Conservation (phyloP, 1,284 basidiomycete genomes). For the Schizophyllum amplum region DNA sequence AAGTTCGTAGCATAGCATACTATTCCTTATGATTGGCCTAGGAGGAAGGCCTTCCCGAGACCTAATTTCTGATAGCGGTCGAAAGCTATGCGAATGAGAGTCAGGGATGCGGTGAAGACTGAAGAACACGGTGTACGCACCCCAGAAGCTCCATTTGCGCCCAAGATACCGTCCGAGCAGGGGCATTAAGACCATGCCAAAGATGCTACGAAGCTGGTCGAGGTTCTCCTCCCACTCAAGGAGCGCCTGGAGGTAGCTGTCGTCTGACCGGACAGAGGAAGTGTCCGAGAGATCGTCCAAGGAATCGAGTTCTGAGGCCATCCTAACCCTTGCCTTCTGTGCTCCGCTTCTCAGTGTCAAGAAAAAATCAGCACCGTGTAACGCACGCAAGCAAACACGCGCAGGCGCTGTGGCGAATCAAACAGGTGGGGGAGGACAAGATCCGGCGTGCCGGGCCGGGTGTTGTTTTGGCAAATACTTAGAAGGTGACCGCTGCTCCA, state of each 20-base stretch:
- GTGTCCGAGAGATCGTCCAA: conserved; percentile 38
- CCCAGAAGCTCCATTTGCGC: conserved; percentile 78
- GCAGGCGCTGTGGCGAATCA: background rate
- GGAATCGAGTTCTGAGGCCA: conserved; percentile 17
- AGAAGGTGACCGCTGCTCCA: background rate
- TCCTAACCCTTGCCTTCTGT: background rate
- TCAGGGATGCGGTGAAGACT: conserved; percentile 8
- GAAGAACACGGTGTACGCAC: conserved; percentile 37
- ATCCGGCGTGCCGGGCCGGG: background rate
- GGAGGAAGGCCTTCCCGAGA: conserved; percentile 59
- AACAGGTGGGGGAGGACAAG: background rate
- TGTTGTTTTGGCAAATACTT: background rate
- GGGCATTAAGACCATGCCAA: conserved; percentile 76
- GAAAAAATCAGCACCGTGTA: background rate
- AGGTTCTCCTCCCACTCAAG: conserved; percentile 91
- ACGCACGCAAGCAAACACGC: background rate
- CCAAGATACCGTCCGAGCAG: conserved; percentile 87
- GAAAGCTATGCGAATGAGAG: conserved; percentile 43
- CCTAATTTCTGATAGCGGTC: conserved; percentile 65
- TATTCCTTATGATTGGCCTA: conserved; percentile 23
- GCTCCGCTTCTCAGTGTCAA: no score
- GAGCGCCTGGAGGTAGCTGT: conserved; percentile 69
- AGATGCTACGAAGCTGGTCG: conserved; percentile 73
- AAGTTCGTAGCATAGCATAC: conserved; percentile 1
- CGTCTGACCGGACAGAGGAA: conserved; percentile 54